Conservation (phyloP, 345 rosid species). For the Brassica rapa region DNA sequence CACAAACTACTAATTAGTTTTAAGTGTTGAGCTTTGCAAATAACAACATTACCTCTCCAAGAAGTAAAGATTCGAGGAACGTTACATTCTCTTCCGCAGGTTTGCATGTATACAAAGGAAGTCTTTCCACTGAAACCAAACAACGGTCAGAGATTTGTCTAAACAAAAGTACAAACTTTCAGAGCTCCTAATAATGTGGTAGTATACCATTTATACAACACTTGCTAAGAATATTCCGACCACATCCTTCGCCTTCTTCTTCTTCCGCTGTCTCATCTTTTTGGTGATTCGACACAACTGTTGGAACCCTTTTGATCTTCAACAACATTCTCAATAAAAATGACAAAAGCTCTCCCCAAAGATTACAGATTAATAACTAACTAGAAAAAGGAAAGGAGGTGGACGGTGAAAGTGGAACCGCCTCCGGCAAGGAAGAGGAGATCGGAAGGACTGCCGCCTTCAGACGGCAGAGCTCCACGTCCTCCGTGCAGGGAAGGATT, state of each 20-base stretch:
- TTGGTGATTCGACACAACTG: conserved; percentile 80
- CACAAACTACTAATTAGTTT: no score
- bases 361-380: neutral
- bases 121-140: conserved; percentile 57
- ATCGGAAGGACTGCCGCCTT: conserved; percentile 75
- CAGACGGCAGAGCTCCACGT: conserved; percentile 40
- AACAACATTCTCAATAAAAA: conserved; percentile 46
- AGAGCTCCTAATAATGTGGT: neutral
- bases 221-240: conserved; percentile 69
- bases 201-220: conserved; percentile 73
- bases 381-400: neutral
- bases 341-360: neutral
- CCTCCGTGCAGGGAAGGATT: conserved; percentile 99
- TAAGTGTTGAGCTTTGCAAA: neutral
- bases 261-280: conserved; percentile 68
- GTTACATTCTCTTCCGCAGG: conserved; percentile 53
- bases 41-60: conserved; percentile 64
- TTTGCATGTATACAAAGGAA: conserved; percentile 78
- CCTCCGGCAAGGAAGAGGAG: conserved; percentile 99
- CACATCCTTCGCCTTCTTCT: conserved; percentile 57
- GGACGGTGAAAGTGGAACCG: conserved; percentile 41
- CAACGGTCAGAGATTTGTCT: neutral
- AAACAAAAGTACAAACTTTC: neutral
- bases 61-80: conserved; percentile 73
- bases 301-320: conserved; percentile 85